Evolutionary conservation across 2,329 filamentous ascomycete species (phyloP).

Genomic region (Davidsoniella virescens): DNA sequence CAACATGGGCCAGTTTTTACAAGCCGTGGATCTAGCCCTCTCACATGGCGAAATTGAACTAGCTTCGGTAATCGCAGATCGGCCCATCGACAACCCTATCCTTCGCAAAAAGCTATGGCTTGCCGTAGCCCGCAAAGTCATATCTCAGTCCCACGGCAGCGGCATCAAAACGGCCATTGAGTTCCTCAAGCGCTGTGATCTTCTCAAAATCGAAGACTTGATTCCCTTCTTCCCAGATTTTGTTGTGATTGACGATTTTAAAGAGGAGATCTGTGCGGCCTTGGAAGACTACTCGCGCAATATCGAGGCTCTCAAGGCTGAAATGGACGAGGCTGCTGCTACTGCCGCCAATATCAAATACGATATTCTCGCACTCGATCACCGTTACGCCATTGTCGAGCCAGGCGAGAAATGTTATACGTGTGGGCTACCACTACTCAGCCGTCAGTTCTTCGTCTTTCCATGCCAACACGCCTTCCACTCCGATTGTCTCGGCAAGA

Average conservation of each 20-base stretch:
- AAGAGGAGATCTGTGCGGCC: conserved; percentile 89
- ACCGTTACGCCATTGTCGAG: conserved; percentile 89
- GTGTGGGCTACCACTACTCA: conserved; percentile 71
- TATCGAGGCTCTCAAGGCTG: conserved; percentile 73
- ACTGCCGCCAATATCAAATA: conserved; percentile 83
- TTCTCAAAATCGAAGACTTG: conserved; percentile 86
- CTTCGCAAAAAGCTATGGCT: conserved; percentile 93
- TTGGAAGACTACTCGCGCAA: conserved; percentile 85
- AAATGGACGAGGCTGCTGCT: conserved; percentile 88
- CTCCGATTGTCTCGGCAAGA: conserved; percentile 77
- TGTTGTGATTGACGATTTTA: conserved; percentile 97
- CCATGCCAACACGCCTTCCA: conserved; percentile 97
- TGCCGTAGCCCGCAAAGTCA: conserved; percentile 85
- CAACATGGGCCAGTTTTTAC: conserved; percentile 84
- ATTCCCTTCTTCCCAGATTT: conserved; percentile 99
- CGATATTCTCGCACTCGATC: conserved; percentile 73
- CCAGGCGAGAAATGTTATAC: conserved; percentile 88
- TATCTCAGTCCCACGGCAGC: conserved; percentile 49
- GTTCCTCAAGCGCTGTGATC: conserved; percentile 78
- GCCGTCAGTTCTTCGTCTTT: conserved; percentile 92
- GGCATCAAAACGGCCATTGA: conserved; percentile 89
- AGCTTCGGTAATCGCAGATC: conserved; percentile 75
- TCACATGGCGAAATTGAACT: conserved; percentile 82
- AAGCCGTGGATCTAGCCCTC: conserved; percentile 82
- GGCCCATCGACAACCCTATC: conserved; percentile 59